A percentile compares a stretch with the other conserved stretches of the same genome.
phyloP scores from a whole-genome alignment of 345 rosid species.

The Anacardium occidentale region DNA sequence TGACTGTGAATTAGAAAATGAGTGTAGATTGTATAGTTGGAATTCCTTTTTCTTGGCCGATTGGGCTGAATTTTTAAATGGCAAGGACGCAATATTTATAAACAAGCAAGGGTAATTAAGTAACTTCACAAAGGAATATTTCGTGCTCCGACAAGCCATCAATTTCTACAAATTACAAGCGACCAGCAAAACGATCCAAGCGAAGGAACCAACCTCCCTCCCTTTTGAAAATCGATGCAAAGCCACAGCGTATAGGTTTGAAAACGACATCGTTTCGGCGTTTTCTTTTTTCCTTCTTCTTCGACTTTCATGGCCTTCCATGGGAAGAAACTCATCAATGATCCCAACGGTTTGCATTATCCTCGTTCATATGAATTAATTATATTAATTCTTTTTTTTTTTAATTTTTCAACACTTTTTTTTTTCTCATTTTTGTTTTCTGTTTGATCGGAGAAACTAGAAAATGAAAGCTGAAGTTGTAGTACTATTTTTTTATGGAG shows the following conservation, averaged over 20 bases:
- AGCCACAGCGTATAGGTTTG: slow-evolving; percentile 14
- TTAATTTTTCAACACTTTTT: background rate
- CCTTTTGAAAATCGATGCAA: slow-evolving; percentile 4
- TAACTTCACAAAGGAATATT: background rate
- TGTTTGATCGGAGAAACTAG: slow-evolving; percentile 1
- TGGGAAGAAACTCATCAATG: slow-evolving; percentile 88
- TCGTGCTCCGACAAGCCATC: slow-evolving; percentile 26
- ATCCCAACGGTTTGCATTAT: slow-evolving; percentile 67
- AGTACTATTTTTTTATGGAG: too few species aligned
- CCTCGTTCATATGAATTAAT: slow-evolving; percentile 3
- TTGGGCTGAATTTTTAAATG: background rate
- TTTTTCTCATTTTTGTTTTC: background rate
- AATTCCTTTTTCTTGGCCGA: background rate
- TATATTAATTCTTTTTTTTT: background rate
- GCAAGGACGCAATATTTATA: background rate
- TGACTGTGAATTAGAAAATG: too few species aligned
- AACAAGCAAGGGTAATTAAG: background rate
- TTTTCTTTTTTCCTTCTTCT: slow-evolving; percentile 1
- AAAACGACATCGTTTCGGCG: background rate
- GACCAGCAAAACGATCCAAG: slow-evolving; percentile 18
- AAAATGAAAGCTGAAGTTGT: background rate
- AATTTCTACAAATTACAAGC: slow-evolving; percentile 3
- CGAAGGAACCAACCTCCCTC: background rate
- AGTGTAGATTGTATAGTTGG: background rate
- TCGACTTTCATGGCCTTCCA: slow-evolving; percentile 58